These are phyloP conservation scores for Dalechampia spathulata DNA, from an alignment of 441 rosid species.

Conservation along the genomic window DNA sequence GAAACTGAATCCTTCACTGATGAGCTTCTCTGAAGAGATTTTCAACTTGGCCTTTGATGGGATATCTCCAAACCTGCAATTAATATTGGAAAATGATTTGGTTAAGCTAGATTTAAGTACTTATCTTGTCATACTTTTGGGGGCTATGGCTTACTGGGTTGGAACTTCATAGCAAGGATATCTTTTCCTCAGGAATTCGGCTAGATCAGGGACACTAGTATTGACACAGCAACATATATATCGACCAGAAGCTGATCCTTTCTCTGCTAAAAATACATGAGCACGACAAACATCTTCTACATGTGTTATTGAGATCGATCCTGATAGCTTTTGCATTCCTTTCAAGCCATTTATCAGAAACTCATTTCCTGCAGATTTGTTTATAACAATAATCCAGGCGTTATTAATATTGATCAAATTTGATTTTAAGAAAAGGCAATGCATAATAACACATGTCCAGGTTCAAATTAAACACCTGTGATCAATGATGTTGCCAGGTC, in stretches of 20 bases:
- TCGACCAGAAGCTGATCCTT: slow-evolving; percentile 76
- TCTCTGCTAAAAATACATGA: slow-evolving; percentile 77
- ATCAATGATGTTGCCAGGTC: slow-evolving; percentile 48
- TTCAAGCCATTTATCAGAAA: slow-evolving; percentile 45
- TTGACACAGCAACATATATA: slow-evolving; percentile 62
- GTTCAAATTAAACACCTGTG: slow-evolving; percentile 32
- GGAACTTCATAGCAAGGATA: slow-evolving; percentile 53
- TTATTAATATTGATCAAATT: too few relatives aligned
- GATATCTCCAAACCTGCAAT: slow-evolving; percentile 57
- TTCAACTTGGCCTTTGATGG: slow-evolving; percentile 49
- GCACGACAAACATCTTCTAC: slow-evolving; percentile 76
- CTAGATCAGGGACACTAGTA: slow-evolving; percentile 56
- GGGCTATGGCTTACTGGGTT: slow-evolving; percentile 46
- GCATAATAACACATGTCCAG: not conserved
- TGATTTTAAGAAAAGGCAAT: too few relatives aligned
- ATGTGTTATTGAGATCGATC: slow-evolving; percentile 67
- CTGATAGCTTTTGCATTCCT: slow-evolving; percentile 81
- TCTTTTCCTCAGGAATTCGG: slow-evolving; percentile 49
- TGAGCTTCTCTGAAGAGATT: slow-evolving; percentile 60
- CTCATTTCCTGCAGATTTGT: slow-evolving; percentile 46
- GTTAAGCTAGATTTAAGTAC: not conserved
- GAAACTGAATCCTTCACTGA: slow-evolving; percentile 58
- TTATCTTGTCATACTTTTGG: too few relatives aligned
- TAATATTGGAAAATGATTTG: not conserved
- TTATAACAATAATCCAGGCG: too few relatives aligned